Evolutionary conservation across 306 rosid genomes (phyloP).

Genomic region (Cicer arietinum): DNA sequence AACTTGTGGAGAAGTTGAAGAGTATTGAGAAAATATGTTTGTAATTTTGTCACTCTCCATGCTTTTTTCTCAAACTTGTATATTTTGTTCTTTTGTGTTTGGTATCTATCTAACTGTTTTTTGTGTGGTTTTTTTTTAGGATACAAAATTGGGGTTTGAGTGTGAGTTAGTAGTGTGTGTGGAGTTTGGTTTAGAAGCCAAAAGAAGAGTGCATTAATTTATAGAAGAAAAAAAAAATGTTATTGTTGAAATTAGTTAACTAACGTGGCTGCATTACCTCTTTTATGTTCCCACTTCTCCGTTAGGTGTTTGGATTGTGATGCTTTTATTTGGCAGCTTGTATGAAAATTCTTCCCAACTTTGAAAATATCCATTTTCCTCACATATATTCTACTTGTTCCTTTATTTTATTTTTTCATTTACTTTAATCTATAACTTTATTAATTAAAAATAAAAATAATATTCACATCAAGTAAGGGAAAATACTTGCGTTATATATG

Average conservation of each 20-base stretch:
- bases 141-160: not conserved
- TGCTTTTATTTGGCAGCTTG: constrained; percentile 44
- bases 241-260: constrained; percentile 39
- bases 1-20: constrained; percentile 48
- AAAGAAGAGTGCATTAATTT: constrained; percentile 38
- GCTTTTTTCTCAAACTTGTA: not conserved
- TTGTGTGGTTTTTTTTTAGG: not conserved
- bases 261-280: constrained; percentile 44
- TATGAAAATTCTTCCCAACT: constrained; percentile 48
- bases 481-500: constrained; percentile 21
- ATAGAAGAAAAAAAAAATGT: constrained; percentile 39
- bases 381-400: not conserved
- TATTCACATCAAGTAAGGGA: not conserved
- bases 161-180: constrained; percentile 29
- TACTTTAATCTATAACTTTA: not conserved
- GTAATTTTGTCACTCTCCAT: constrained; percentile 55
- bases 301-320: constrained; percentile 55
- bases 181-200: constrained; percentile 45
- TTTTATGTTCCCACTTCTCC: constrained; percentile 42
- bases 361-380: constrained; percentile 41
- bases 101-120: not conserved
- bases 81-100: constrained; percentile 37
- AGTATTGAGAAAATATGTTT: constrained; percentile 31
- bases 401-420: not conserved
- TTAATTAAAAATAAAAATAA: not conserved